Evolutionary conservation across 495 filamentous ascomycete genomes (phyloP), one percentile per base, ranked within the genome.

Genomic region (Gamarada debralockiae): DNA sequence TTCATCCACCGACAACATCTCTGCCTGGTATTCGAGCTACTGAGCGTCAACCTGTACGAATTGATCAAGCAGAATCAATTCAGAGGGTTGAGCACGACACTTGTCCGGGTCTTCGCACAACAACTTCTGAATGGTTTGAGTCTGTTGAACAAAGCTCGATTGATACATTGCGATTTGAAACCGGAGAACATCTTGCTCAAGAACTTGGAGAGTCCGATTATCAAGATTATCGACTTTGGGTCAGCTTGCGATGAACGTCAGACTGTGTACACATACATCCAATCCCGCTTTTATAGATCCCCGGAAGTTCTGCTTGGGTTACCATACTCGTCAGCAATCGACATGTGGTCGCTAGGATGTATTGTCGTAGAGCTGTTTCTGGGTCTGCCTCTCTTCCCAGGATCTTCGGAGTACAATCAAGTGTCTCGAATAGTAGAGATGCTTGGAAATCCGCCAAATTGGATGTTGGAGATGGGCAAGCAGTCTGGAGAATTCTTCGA

Each of bases 61-160:
- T 75, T 99, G 43, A 99, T 99, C 70, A 99, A 99, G 71, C 95
- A 99, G 65, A 99, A 99, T 65, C 95, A 99, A 63, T 99, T 99
- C 80, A 84, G 95, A 43, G 95, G 95, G 27, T 68, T 99, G 39
- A 97, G 95, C 71, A 99, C 95, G 13, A 99, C 95, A 0, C 83
- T 99, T 25, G 95, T 99, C 9, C 85, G 95, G 44, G 95, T 99
- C 20, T 99, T 99, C 73, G 95, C 95, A 17, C 95, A 97, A 66
- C 95, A 99, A 72, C 72, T 99, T 24, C 73, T 99, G 42, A 97
- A 92, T 60, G 95, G 92, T 2, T 72, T 99, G 55, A 89, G 89
- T 58, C 76, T 97, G 45, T 73, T 99, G 53, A 97, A 96, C 70
- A 99, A 97, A 69, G 95, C 95, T 34, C 86, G 92, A 55, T 67